Base-by-base conservation (phyloP, 441 rosid genomes). In the Macaranga tanarius region DNA sequence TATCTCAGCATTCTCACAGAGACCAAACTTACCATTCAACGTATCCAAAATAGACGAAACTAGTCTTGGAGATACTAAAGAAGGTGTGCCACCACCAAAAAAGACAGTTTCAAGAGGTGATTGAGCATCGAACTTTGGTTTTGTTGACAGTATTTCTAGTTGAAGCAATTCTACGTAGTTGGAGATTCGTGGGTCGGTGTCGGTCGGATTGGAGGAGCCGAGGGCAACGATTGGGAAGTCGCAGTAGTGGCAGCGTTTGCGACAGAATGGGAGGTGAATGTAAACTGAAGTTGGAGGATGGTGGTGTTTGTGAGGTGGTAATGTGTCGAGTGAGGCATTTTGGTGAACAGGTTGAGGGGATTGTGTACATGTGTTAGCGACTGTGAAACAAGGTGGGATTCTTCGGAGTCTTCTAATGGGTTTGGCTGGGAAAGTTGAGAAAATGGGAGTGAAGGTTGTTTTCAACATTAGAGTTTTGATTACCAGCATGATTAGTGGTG, bases 31-130 rank as follows among this genome's bases (percentile, higher is more conserved):
- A 61, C 7, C 82, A 58, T 82, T 83, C 81, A 95, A 62, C 34
- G 89, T 77, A 56, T 90, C 89, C 60, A 95, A 75, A 77, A 92
- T 66, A 28, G 88, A 84, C 20, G 85, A 84, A 73, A 92, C 91
- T 47, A 89, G 80, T 76, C 76, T 79, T 0, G 98, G 89, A 2
- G 99, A 89, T 79, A 95, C 99, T 60, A 95, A 84, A 48, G 99
- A 95, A 56, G 99, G 99, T 5, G 99, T 92, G 31, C 98, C 99
- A 13, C 99, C 99, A 0, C 99, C 99, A 59, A 92, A 90, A 74
- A 92, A 92, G 63, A 95, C 90, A 0, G 98, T 91, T 76, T 89
- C 76, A n/a, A 92, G 89, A 17, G 88, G 86, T 17, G 89, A 84
- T 74, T 69, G 79, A 75, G 83, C 28, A 63, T 77, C 31, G 66